Base-by-base conservation (phyloP, 805 yeast species). In the Schwanniomyces vanrijiae region DNA sequence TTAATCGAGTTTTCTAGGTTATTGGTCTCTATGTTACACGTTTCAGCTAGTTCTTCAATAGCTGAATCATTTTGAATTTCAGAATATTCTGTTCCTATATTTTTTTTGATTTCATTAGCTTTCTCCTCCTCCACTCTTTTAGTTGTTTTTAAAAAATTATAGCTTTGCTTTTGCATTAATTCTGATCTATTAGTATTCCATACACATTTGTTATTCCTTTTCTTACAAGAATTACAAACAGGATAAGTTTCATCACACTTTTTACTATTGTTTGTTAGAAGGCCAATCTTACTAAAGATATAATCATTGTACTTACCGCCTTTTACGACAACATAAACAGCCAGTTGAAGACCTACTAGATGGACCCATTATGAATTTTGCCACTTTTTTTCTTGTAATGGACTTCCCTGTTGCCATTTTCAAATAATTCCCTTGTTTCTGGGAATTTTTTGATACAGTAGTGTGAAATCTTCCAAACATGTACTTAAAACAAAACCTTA, bases 161-260 rank as follows among this genome's bases (percentile, higher is more conserved):
- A 37, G 20, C 3, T 37, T 20, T 21, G 18, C 40, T 37, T 37
- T 24, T 37, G 28, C 18, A 24, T 24, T 24, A 24, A 37, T 24
- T 21, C 28, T 9, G 8, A 7, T 20, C 40, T 21, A 37, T 21
- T 24, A 3, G 16, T 24, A 21, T 9, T 31, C 55, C 54, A 58
- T 14, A 46, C 43, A 44, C 62, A 60, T 20, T 48, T 50, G 6
- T 48, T 21, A 2, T 48, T 45, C 25, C 60, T 19, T 9, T 25
- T 26, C 9, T 24, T 40, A 38, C 66, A 61, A 14, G 46, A 49
- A 6, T 53, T 44, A 43, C 66, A 61, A 6, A 34, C 24, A 2
- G 66, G 66, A 37, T 53, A 56, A 3, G 20, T 28, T 49, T 61
- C 64, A 39, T 61, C 64, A 43, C 66, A 61, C 33, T 56, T 56